Base-by-base conservation (phyloP, 2,329 filamentous ascomycete species). In the Xylaria polymorpha region DNA sequence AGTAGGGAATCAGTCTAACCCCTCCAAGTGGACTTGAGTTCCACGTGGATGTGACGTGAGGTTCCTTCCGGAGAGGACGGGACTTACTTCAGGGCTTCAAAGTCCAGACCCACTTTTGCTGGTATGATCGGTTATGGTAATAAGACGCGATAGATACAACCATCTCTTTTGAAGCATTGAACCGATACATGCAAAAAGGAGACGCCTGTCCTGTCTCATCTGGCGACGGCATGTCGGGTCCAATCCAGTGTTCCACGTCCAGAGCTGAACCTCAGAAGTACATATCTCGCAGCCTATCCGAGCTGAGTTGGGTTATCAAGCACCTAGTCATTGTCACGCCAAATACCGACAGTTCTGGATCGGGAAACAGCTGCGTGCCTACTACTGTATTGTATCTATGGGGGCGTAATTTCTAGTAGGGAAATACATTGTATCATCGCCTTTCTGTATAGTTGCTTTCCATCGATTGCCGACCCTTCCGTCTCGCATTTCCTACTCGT, bases 221-320 rank as follows among this genome's bases (percentile, higher is more conserved):
- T 43, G 6, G n/a, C 66, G 46, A 60, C 48, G 50, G 25, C 25
- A 37, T 35, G 51, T 37, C n/a, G 9, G 32, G 35, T 22, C 53
- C 35, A 39, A 56, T 8, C 14, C 5, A 39, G 51, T 57, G 53
- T 64, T 57, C 53, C 61, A 58, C 29, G 35, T 48, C 44, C 56
- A 55, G 25, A 60, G 46, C 51, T 29, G 7, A 37, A 37, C 8
- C 10, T 37, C 25, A 3, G 56, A 58, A 44, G 57, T 53, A n/a
- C n/a, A n/a, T n/a, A 68, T 65, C 66, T 64, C 43, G 64, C 60
- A 67, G 67, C 64, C 64, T 63, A 69, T 64, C 64, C 22, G 46
- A n/a, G 66, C 44, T 62, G 66, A 64, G 44, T 22, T 66, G 44
- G 46, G n/a, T 64, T 57, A 56, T 56, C 43, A 62, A 65, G 55